Evolutionary conservation across 306 rosid genomes (phyloP).

Genomic region (Begonia masoniana): DNA sequence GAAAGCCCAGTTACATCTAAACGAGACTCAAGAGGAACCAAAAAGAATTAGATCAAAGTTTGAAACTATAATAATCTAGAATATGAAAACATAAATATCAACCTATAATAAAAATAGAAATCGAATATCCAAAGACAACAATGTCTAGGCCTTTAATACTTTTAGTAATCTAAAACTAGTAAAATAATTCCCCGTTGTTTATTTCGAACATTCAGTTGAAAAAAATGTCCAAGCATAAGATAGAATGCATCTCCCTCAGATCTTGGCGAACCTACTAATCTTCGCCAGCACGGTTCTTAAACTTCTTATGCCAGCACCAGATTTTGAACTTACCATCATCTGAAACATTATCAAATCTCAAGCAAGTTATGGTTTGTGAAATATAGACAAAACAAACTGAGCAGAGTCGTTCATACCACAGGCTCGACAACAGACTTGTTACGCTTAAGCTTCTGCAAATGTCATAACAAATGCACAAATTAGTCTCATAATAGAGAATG

Average conservation of each 20-base stretch:
- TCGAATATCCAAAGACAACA: too few species aligned
- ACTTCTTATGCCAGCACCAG: conserved; percentile 88
- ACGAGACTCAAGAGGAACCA: too few species aligned
- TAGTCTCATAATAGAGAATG: conserved; percentile 14
- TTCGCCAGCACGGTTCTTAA: conserved; percentile 68
- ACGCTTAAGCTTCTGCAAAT: conserved; percentile 52
- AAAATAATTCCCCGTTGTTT: too few species aligned
- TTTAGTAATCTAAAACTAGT: too few species aligned
- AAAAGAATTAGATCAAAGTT: too few species aligned
- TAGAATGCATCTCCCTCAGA: conserved; percentile 11
- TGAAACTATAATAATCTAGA: too few species aligned
- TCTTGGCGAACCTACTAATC: conserved; percentile 53
- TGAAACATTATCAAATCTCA: conserved; percentile 17
- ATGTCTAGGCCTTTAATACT: too few species aligned
- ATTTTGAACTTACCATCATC: conserved; percentile 93
- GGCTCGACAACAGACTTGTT: conserved; percentile 72
- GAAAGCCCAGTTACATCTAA: too few species aligned
- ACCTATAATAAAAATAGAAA: too few species aligned
- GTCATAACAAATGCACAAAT: conserved; percentile 10
- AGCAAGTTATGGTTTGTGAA: background rate
- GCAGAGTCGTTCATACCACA: conserved; percentile 36
- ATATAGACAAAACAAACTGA: conserved; percentile 2
- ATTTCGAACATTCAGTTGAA: too few species aligned
- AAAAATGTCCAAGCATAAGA: too few species aligned
- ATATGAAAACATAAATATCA: too few species aligned